Conservation (phyloP, 2,329 filamentous ascomycete species). For the Penicillium brasilianum region DNA sequence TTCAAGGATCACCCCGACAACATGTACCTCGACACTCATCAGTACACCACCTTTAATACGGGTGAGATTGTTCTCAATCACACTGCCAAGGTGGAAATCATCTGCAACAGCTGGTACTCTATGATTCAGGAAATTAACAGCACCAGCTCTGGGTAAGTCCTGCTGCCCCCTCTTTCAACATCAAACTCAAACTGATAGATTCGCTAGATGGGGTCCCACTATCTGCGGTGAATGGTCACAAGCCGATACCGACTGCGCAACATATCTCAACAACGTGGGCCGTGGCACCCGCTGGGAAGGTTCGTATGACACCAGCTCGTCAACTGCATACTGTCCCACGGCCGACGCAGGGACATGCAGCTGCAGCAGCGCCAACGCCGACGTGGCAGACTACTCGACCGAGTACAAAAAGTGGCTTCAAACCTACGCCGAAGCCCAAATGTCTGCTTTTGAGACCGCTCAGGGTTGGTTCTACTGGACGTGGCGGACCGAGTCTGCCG, state of each 20-base stretch:
- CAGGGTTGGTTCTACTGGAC: conserved; percentile 99
- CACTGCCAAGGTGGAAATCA: conserved; percentile 81
- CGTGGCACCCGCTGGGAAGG: conserved; percentile 91
- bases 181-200: conserved; percentile 11
- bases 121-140: conserved; percentile 77
- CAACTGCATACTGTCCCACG: conserved; percentile 75
- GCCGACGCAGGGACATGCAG: conserved; percentile 66
- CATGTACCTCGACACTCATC: conserved; percentile 92
- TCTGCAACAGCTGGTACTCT: conserved; percentile 83
- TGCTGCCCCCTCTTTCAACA: not conserved
- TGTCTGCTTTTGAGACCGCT: conserved; percentile 88
- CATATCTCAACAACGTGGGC: conserved; percentile 85
- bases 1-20: conserved; percentile 69
- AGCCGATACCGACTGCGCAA: conserved; percentile 92
- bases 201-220: conserved; percentile 76
- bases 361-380: conserved; percentile 77
- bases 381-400: conserved; percentile 68
- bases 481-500: conserved; percentile 84
- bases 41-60: conserved; percentile 97
- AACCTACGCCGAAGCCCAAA: conserved; percentile 94
- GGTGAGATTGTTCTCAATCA: conserved; percentile 83
- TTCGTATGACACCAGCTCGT: conserved; percentile 70
- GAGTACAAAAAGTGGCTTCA: conserved; percentile 84
- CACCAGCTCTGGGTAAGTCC: conserved; percentile 65
- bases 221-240: conserved; percentile 97